Evolutionary conservation across 1,284 basidiomycete species (phyloP).

Genomic region (Leccinum holopus): DNA sequence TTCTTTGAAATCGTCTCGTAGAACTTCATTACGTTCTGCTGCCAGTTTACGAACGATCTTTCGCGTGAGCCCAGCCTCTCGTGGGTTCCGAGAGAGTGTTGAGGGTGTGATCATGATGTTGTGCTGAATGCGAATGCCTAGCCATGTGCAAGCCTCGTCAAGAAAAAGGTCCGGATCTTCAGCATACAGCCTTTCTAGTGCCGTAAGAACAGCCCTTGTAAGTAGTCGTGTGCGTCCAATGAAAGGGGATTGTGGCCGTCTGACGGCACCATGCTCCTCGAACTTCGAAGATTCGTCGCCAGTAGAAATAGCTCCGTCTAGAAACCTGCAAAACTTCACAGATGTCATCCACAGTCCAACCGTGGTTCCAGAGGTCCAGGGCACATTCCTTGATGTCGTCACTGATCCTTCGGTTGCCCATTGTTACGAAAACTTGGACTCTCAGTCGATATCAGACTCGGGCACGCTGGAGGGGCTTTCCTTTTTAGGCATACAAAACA

Average conservation of each 20-base stretch:
- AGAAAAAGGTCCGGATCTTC: background rate
- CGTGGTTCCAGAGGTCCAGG: background rate
- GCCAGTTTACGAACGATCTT: background rate
- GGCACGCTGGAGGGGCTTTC: too few relatives aligned
- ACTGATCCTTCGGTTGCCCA: background rate
- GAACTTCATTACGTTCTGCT: background rate
- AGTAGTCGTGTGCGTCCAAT: background rate
- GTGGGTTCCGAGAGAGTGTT: background rate
- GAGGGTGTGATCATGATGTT: background rate
- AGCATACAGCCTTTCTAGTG: background rate
- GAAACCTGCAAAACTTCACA: background rate
- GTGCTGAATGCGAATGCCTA: background rate
- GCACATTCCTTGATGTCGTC: background rate
- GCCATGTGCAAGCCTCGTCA: background rate
- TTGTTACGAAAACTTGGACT: too few relatives aligned
- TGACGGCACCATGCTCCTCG: background rate
- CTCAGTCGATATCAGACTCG: too few relatives aligned
- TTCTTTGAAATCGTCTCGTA: background rate
- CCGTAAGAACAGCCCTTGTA: background rate
- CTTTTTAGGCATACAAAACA: too few relatives aligned
- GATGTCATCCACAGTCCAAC: background rate
- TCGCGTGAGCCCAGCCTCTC: background rate
- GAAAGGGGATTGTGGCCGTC: background rate
- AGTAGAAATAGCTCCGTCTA: background rate
- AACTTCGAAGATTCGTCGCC: background rate